Conservation (phyloP, 495 filamentous ascomycete genomes). For the Sphaerosporella brunnea region DNA sequence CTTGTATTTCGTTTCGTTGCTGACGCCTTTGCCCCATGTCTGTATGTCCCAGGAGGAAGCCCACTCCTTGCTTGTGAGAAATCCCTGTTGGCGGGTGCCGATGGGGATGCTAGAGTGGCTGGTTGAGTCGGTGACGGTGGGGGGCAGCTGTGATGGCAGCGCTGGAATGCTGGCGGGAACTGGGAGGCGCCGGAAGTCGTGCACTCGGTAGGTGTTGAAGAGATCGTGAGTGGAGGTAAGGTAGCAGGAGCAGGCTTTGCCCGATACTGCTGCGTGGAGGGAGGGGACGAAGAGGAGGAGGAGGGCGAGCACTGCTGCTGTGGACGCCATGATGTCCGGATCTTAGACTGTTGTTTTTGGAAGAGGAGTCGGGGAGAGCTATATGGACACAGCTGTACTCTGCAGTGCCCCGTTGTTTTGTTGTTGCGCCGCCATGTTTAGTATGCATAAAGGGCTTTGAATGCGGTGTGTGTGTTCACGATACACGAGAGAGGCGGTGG, state of each 20-base stretch:
- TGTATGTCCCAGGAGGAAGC: constrained; percentile 11
- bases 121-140: too few relatives aligned
- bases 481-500: too few relatives aligned
- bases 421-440: too few relatives aligned
- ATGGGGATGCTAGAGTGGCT: not conserved
- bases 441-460: too few relatives aligned
- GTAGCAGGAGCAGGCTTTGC: constrained; percentile 17
- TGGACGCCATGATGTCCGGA: too few relatives aligned
- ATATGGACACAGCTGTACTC: too few relatives aligned
- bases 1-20: constrained; percentile 6
- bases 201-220: constrained; percentile 12
- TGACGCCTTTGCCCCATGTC: constrained; percentile 15
- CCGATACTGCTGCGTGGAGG: not conserved
- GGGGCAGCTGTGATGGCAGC: constrained; percentile 10
- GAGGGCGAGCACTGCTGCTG: too few relatives aligned
- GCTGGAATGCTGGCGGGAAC: not conserved
- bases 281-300: too few relatives aligned
- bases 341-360: too few relatives aligned
- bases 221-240: constrained; percentile 11
- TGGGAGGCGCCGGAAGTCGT: constrained; percentile 17
- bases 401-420: too few relatives aligned
- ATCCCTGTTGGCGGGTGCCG: constrained; percentile 13
- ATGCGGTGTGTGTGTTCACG: too few relatives aligned
- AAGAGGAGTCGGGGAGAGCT: too few relatives aligned
- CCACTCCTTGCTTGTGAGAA: constrained; percentile 10